These are phyloP conservation scores for Conticribra guillardii DNA, from an alignment of 108 stramenopile species.

Conservation along the genomic window DNA sequence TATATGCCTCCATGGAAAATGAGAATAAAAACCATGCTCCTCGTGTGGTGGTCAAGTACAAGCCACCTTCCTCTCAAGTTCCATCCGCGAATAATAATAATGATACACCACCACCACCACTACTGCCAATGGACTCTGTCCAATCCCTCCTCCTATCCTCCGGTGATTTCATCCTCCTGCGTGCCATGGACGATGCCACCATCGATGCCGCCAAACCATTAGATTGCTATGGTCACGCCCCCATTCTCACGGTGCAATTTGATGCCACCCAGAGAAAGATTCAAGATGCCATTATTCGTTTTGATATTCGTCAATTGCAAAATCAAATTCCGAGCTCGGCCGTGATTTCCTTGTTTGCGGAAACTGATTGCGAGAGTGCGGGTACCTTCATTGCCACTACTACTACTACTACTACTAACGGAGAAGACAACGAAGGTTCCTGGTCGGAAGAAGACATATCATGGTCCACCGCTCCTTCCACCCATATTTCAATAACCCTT, in stretches of 20 bases:
- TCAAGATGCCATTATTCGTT: not conserved
- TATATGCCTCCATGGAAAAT: not conserved
- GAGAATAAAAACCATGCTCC: not conserved
- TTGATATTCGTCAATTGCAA: not conserved
- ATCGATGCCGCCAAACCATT: not conserved
- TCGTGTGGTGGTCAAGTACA: not conserved
- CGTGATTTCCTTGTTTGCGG: not conserved
- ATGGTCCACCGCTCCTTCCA: not conserved
- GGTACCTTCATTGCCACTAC: not conserved
- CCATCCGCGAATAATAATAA: too few species aligned
- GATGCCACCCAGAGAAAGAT: not conserved
- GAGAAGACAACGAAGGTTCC: not conserved
- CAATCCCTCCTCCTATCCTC: not conserved
- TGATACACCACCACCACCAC: not conserved
- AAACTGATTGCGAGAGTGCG: not conserved
- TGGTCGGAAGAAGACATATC: not conserved
- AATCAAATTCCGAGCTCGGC: not conserved
- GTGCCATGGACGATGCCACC: not conserved
- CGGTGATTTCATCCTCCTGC: not conserved
- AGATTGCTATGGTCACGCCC: not conserved
- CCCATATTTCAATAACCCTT: not conserved
- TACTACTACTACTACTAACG: not conserved
- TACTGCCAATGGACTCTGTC: not conserved
- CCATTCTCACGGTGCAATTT: not conserved
- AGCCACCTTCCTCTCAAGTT: too few species aligned